Evolutionary conservation across 768 basidiomycete species (phyloP).

Genomic region (Multifurca ochricompacta): DNA sequence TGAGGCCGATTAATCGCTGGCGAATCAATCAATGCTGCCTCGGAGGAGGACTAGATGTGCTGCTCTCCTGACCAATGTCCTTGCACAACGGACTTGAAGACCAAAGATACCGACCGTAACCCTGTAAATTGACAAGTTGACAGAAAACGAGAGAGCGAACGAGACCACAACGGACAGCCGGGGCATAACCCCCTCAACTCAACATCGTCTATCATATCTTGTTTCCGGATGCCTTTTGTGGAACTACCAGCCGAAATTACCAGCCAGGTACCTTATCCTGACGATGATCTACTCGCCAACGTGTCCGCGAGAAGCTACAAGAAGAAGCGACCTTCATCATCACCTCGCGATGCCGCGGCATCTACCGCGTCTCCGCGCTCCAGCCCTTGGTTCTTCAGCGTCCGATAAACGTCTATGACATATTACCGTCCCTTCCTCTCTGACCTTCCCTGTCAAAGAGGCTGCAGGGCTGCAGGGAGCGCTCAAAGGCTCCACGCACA

Average conservation of each 20-base stretch:
- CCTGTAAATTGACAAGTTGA: neutral
- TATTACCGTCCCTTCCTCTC: neutral
- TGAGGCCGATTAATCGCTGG: neutral
- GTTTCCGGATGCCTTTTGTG: slow-evolving; percentile 6
- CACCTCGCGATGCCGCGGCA: slow-evolving; percentile 7
- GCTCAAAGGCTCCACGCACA: neutral
- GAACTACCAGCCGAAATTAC: slow-evolving; percentile 2
- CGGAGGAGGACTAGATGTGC: neutral
- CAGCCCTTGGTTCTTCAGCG: neutral
- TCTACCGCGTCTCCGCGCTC: neutral
- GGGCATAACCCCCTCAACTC: neutral
- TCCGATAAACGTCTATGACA: slow-evolving; percentile 9
- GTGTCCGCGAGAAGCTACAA: slow-evolving; percentile 13
- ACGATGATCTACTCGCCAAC: slow-evolving; percentile 6
- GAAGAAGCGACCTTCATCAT: slow-evolving; percentile 1
- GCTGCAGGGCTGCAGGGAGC: neutral
- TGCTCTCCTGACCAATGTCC: slow-evolving; percentile 4
- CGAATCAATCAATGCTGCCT: neutral
- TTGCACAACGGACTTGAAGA: neutral
- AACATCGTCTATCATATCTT: neutral
- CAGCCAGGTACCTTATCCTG: slow-evolving; percentile 12
- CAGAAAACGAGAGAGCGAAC: neutral
- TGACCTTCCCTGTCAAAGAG: neutral
- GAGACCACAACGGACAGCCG: neutral
- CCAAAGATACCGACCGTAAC: neutral